Conservation (phyloP, 768 basidiomycete genomes). For the Leccinum ochraceum region DNA sequence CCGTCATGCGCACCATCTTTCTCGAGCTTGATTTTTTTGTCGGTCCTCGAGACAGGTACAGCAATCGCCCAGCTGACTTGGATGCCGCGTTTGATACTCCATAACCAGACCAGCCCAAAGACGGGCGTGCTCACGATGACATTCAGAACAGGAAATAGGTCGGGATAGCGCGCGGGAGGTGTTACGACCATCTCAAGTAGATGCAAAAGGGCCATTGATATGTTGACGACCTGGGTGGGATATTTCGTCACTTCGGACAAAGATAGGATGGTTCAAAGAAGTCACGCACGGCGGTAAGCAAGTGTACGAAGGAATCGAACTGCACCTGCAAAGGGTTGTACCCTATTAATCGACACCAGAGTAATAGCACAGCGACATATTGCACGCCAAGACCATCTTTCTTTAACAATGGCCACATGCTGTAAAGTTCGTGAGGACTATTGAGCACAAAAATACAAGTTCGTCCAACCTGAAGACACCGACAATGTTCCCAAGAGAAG, state of each 20-base stretch:
- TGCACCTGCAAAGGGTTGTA: constrained; percentile 61
- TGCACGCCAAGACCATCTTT: constrained; percentile 76
- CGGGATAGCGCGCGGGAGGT: constrained; percentile 79
- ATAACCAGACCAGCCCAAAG: constrained; percentile 82
- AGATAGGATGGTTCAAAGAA: background rate
- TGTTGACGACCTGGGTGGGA: constrained; percentile 50
- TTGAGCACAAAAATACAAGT: background rate
- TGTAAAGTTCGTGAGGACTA: constrained; percentile 31
- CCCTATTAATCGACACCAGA: constrained; percentile 87
- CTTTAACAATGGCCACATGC: constrained; percentile 91
- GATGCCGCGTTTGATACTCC: constrained; percentile 81
- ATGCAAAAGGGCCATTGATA: constrained; percentile 56
- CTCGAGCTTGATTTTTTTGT: background rate
- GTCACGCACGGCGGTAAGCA: constrained; percentile 51
- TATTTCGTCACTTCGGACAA: background rate
- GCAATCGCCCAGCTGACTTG: constrained; percentile 81
- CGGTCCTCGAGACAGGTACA: constrained; percentile 37
- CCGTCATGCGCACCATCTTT: constrained; percentile 3
- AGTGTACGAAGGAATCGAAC: constrained; percentile 47
- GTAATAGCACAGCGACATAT: constrained; percentile 61
- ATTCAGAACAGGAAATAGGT: constrained; percentile 84
- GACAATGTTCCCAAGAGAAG: constrained; percentile 65
- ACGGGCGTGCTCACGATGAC: constrained; percentile 78
- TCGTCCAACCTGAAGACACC: constrained; percentile 79
- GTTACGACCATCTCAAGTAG: constrained; percentile 57